Base-by-base conservation (phyloP, 495 filamentous ascomycete genomes). In the Penicillium tannophilum region DNA sequence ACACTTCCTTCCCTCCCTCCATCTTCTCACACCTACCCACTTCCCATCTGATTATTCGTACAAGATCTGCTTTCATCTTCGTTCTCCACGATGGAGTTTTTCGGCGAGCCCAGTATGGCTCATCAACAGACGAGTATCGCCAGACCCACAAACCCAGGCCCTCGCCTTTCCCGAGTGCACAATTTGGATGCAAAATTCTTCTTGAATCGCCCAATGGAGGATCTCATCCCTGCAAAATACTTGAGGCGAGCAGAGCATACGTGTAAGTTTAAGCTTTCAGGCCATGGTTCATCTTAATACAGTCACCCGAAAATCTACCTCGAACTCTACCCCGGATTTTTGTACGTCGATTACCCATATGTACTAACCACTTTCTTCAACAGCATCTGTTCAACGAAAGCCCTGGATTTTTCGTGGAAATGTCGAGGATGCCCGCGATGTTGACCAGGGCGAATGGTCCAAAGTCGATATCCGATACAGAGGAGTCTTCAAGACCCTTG, bases 391-490 rank as follows among this genome's bases (percentile, higher is more conserved):
- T 11, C 58, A 66, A 20, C 60, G 59, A 20, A 63, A 51, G 6
- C 49, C 63, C 30, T 74, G 72, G 72, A 51, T 69, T 49, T 74
- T 74, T 43, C 66, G 69, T 20, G 23, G 16, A 9, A 30, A 49
- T 14, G 44, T 17, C 4, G 39, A 67, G 28, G 56, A 74, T 36
- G 66, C 56, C 23, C 61, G 65, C 17, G 2, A 53, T 1, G 60
- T 68, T 10, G 60, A 68, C 46, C 41, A 68, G 12, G 48, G 44
- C 44, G 49, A 53, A 26, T 74, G 72, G 72, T 66, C 68, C 9
- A 62, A 56, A 31, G 50, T 63, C 17, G 68, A 74, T 44, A 66
- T 69, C 48, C 66, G 68, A 9, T 74, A 64, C 42, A 59, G 70
- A 5, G 70, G 66, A 2, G 63, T 72, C 2, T 74, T 65, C 59